Base-by-base conservation (phyloP, 352 stramenopile species). In the Phytophthora fragariaefolia region DNA sequence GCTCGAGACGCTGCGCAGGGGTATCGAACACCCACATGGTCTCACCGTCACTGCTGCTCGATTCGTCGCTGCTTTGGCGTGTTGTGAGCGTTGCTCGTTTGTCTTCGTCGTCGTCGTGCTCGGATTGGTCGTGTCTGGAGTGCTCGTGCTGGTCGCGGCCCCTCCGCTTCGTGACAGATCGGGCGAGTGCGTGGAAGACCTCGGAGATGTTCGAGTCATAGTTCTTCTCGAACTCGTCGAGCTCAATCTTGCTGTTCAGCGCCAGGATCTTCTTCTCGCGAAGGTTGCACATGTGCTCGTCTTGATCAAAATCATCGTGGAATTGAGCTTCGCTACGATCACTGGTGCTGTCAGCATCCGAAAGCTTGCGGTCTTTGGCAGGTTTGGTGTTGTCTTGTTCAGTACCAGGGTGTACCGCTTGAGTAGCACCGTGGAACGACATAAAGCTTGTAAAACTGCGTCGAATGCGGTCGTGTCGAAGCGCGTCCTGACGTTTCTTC, bases 201-300 rank as follows among this genome's bases (percentile, higher is more conserved):
- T 82, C 80, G 8, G 74, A 73, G 47, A 92, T 88, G 28, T 73
- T 87, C 20, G 79, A 81, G 66, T 88, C 78, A 55, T 87, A 87
- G 72, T 88, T 77, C 56, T 84, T 87, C 60, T 86, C 76, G 42
- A 88, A 89, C 42, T 59, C 59, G 56, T 83, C 81, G 24, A 83
- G 47, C 32, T 79, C 42, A 50, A 92, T 85, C 32, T 84, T 72
- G 32, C 52, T 71, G 51, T 89, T 79, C n/a, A 92, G 60, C n/a
- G 56, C 69, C 42, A 92, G 38, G 13, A 92, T 77, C 47, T 89
- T n/a, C 51, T 80, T 74, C 67, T 92, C 83, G 22, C 79, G 78
- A 13, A 80, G 30, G 50, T 70, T 87, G 69, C 77, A 85, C 28
- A 83, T 34, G 6, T 74, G 48, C 18, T 60, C 15, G 1, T 50